A percentile compares a stretch with the other conserved stretches of the same genome.
Conservation (phyloP, 164 flowering plant species). For the Buxus sempervirens region DNA sequence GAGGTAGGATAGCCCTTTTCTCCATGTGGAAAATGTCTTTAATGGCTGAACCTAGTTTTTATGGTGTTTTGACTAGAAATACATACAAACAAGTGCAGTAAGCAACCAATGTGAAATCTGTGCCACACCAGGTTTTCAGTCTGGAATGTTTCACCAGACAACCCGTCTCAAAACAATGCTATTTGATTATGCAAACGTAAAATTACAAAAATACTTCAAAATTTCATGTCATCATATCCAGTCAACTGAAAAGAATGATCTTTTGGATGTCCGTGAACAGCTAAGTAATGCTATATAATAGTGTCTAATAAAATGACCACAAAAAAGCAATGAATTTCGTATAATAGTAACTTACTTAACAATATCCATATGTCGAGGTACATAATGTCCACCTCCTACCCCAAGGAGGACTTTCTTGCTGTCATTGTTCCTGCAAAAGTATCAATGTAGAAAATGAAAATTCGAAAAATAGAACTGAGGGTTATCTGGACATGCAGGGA, state of each 20-base stretch:
- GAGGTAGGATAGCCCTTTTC: too few species aligned
- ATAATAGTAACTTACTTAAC: slow-evolving; percentile 22
- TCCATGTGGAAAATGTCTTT: too few species aligned
- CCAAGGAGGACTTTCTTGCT: slow-evolving; percentile 71
- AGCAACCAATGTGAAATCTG: too few species aligned
- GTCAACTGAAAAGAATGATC: background rate
- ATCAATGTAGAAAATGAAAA: background rate
- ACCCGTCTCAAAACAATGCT: too few species aligned
- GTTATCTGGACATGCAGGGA: background rate
- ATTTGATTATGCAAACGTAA: background rate
- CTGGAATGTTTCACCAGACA: too few species aligned
- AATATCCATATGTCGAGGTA: slow-evolving; percentile 78
- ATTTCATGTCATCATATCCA: background rate
- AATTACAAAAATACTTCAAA: background rate
- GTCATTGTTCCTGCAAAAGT: slow-evolving; percentile 38
- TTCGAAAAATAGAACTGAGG: background rate
- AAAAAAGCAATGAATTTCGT: background rate
- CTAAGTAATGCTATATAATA: background rate
- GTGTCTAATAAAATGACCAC: background rate
- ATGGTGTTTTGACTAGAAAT: too few species aligned
- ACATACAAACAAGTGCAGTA: too few species aligned
- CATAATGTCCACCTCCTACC: slow-evolving; percentile 96
- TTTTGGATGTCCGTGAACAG: background rate
- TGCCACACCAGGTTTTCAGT: too few species aligned
- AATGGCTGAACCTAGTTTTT: too few species aligned